These are phyloP conservation scores for Russula olivacea DNA, from an alignment of 768 basidiomycete species.

Conservation along the genomic window DNA sequence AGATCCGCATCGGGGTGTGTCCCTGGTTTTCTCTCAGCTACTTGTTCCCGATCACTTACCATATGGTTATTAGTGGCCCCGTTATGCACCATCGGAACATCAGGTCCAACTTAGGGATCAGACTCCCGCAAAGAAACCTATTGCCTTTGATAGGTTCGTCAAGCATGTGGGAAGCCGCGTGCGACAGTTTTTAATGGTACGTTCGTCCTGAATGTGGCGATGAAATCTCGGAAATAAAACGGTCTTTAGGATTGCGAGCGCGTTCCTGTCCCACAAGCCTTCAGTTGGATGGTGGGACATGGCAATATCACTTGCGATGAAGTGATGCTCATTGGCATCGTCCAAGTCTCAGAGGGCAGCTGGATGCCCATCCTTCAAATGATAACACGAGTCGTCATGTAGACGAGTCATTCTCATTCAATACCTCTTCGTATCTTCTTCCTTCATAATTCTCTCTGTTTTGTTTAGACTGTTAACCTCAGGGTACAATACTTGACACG, in stretches of 20 bases:
- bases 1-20: slow-evolving; percentile 16
- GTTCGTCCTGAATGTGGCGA: background rate
- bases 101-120: slow-evolving; percentile 17
- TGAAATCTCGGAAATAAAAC: background rate
- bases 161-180: slow-evolving; percentile 17
- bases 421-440: too few species aligned
- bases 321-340: slow-evolving; percentile 18
- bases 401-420: too few species aligned
- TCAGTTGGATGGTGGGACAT: slow-evolving; percentile 4
- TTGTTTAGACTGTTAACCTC: too few species aligned
- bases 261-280: background rate
- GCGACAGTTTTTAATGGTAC: slow-evolving; percentile 8
- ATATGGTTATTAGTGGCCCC: slow-evolving; percentile 13
- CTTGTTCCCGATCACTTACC: background rate
- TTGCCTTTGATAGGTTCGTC: slow-evolving; percentile 12
- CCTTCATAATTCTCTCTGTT: too few species aligned
- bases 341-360: slow-evolving; percentile 18
- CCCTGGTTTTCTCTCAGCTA: background rate
- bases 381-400: slow-evolving; percentile 1
- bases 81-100: slow-evolving; percentile 12
- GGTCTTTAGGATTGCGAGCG: slow-evolving; percentile 12
- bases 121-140: background rate
- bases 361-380: slow-evolving; percentile 23
- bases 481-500: too few species aligned
- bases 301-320: slow-evolving; percentile 12